Base-by-base conservation (phyloP, 2,329 filamentous ascomycete genomes). In the Diaporthe ampelina region DNA sequence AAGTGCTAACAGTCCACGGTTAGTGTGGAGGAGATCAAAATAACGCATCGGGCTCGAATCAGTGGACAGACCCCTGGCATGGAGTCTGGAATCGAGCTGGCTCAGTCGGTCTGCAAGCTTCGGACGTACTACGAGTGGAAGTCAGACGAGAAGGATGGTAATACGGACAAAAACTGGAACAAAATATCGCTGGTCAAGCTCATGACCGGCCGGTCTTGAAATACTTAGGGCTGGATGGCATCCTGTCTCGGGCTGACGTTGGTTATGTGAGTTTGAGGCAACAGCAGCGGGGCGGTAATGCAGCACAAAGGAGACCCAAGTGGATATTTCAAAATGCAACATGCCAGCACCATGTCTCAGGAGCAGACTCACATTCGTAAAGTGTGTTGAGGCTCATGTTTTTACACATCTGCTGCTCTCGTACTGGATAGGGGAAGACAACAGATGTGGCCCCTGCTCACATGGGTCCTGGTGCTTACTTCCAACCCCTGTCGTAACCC, bases 1-100 rank as follows among this genome's bases (percentile, higher is more conserved):
- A 50, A 1, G 0, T 8, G n/a, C 61, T 26, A 1, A 67, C 21
- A 17, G 1, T 8, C 35, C 9, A n/a, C 26, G 0, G 0, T 0
- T 1, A 67, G 61, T 0, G 45, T 67, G 13, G 29, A 50, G 35
- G 43, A 67, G 2, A 35, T 67, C 8, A 67, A 50, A 2, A 21
- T 10, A 15, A 9, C 61, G 1, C 61, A 67, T 35, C 11, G 24
- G 17, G 43, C 40, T 32, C 61, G 21, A 5, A 37, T 11, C 6
- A 48, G 15, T 17, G 59, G n/a, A 40, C 9, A 15, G 2, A 26
- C 21, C 0, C 19, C 5, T 2, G 61, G 35, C 1, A 7, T 67
- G 43, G 43, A 67, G 3, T 37, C 43, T 11, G 61, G 50, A 13
- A 50, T 67, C 7, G 43, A 67, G 29, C 13, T 67, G 43, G 61